Percentiles rank a stretch among this genome's conserved stretches.
Evolutionary conservation across 2,329 filamentous ascomycete species (phyloP).

Genomic region (Podosphaera fusca): DNA sequence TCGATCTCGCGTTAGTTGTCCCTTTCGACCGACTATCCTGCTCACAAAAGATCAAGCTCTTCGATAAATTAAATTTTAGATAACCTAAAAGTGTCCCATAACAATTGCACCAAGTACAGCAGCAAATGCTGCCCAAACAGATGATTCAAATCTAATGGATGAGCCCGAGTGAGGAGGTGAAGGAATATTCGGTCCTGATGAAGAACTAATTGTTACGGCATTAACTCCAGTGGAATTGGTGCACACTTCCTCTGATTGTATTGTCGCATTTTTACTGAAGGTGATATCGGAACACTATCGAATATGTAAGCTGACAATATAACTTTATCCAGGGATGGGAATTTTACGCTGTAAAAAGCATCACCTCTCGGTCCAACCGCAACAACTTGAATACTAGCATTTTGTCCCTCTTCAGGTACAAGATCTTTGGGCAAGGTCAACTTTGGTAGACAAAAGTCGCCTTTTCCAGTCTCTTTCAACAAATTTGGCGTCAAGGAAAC

Average conservation of each 20-base stretch:
- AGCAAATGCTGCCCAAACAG: no score
- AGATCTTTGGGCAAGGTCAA: slow-evolving; percentile 29
- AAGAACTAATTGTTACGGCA: slow-evolving; percentile 11
- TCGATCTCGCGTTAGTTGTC: no score
- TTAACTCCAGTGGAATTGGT: slow-evolving; percentile 32
- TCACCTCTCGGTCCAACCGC: slow-evolving; percentile 32
- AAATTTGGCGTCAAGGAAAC: slow-evolving; percentile 36
- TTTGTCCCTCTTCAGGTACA: slow-evolving; percentile 32
- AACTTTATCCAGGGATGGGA: background rate
- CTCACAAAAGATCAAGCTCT: no score
- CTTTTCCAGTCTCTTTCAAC: slow-evolving; percentile 34
- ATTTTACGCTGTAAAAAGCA: slow-evolving; percentile 41
- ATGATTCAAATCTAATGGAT: no score
- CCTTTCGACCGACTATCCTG: no score
- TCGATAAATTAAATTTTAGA: no score
- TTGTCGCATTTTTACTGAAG: slow-evolving; percentile 29
- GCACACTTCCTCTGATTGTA: slow-evolving; percentile 27
- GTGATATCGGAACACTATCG: slow-evolving; percentile 49
- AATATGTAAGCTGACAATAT: background rate
- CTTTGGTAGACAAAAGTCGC: slow-evolving; percentile 41
- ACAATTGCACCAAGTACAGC: no score
- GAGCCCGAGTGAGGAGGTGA: background rate
- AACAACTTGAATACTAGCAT: slow-evolving; percentile 46
- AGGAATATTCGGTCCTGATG: background rate
- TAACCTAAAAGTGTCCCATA: no score